phyloP scores from a whole-genome alignment of 805 yeast species.

The Candida boleticola region DNA sequence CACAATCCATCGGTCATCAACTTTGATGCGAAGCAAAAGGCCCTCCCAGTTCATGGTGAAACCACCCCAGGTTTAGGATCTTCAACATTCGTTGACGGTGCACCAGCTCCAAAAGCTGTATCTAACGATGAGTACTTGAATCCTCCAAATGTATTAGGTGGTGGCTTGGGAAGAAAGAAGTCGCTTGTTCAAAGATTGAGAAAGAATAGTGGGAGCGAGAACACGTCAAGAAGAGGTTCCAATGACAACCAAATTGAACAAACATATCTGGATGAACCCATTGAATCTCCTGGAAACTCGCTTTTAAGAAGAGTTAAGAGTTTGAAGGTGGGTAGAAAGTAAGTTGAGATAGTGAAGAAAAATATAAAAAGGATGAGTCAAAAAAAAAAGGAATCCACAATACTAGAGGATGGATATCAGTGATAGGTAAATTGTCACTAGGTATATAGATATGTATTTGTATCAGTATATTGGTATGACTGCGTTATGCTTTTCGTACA shows the following conservation, averaged over 20 bases:
- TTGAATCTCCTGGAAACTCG: constrained; percentile 44
- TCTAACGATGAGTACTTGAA: constrained; percentile 25
- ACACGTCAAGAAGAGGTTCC: constrained; percentile 29
- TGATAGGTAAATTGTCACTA: background rate
- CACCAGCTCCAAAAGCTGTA: constrained; percentile 70
- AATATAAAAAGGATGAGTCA: background rate
- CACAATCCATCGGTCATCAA: constrained; percentile 53
- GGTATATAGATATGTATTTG: background rate
- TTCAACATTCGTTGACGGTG: constrained; percentile 91
- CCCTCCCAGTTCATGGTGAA: constrained; percentile 79
- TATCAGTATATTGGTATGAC: background rate
- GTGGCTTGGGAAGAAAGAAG: constrained; percentile 74
- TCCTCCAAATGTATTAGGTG: constrained; percentile 14
- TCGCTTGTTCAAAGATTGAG: constrained; percentile 72
- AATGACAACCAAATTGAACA: constrained; percentile 17
- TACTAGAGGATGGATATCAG: background rate
- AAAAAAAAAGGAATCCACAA: background rate
- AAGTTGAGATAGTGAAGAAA: constrained; percentile 3
- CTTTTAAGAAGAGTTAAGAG: constrained; percentile 85
- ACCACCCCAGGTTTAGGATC: constrained; percentile 88
- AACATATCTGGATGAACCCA: constrained; percentile 9
- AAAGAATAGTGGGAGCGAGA: constrained; percentile 34
- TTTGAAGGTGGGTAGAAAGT: constrained; percentile 69
- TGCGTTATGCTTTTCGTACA: too few species aligned
- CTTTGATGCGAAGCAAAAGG: constrained; percentile 68